Evolutionary conservation across 2,329 filamentous ascomycete species (phyloP).

Genomic region (Paracamarosporium sp.): DNA sequence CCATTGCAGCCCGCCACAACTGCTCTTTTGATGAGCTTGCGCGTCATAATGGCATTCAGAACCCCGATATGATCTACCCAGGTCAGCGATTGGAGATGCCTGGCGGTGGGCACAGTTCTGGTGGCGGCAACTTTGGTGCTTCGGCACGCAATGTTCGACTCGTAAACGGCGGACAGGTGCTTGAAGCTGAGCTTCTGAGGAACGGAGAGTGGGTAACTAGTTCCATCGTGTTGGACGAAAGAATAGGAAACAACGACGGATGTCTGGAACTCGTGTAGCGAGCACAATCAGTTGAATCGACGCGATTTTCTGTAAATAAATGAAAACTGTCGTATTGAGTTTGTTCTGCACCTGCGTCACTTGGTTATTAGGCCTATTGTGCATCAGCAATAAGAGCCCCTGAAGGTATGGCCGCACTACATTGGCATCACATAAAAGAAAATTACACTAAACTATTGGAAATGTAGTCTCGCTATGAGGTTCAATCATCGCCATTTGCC

Average conservation of each 20-base stretch:
- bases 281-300: background rate
- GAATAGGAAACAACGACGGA: slow-evolving; percentile 31
- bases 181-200: slow-evolving; percentile 27
- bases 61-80: slow-evolving; percentile 35
- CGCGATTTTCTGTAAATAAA: background rate
- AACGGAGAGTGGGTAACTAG: slow-evolving; percentile 26
- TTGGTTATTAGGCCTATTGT: no score
- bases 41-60: slow-evolving; percentile 32
- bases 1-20: slow-evolving; percentile 31
- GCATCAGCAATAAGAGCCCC: no score
- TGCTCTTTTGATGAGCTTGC: slow-evolving; percentile 35
- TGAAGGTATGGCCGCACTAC: no score
- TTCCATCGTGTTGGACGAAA: slow-evolving; percentile 30
- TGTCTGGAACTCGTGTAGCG: slow-evolving; percentile 29
- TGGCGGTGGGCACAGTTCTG: slow-evolving; percentile 19
- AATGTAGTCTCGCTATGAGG: no score
- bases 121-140: slow-evolving; percentile 29
- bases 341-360: background rate
- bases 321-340: background rate
- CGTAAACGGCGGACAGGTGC: slow-evolving; percentile 26
- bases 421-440: no score
- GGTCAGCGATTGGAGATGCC: slow-evolving; percentile 33
- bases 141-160: slow-evolving; percentile 30
- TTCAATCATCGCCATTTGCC: no score
- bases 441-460: no score